Base-by-base conservation (phyloP, 495 filamentous ascomycete species). In the Neurospora discreta region DNA sequence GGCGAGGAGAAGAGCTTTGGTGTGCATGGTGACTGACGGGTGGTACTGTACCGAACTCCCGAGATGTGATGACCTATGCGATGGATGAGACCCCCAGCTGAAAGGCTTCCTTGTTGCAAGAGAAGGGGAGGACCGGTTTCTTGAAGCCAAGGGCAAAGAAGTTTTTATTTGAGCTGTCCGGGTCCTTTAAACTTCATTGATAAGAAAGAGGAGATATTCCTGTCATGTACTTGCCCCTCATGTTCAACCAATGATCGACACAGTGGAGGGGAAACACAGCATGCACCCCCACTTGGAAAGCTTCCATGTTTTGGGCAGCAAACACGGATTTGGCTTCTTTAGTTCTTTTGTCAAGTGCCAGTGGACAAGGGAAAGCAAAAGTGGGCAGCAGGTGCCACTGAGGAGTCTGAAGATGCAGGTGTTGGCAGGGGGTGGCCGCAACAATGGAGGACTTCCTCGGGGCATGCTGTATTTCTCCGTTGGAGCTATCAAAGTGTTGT, bases 1-100 rank as follows among this genome's bases (percentile, higher is more conserved):
- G n/a, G 80, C 75, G 43, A 82, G 74, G 16, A 77, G 68, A 58
- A 83, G 69, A 68, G 20, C 36, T 13, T 69, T 38, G 38, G 46
- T 33, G 10, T 72, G 68, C 71, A 36, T 70, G 52, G 70, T 71
- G 39, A 69, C 30, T 71, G 58, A 15, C 44, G 26, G 52, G 52
- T 65, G 26, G 52, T 33, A 65, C 18, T 65, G 33, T 65, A 8
- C 52, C 15, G 52, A 65, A 65, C 16, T 65, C 13, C 26, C 52
- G 52, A 65, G 26, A 36, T 33, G 7, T 65, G 30, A 36, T 36
- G 52, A 33, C 52, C 52, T 5, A 58, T 26, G 46, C 46, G 46
- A 26, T 58, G 46, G 20, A 58, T 5, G 33, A 18, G 13, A 65
- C 26, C 26, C 9, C 26, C 15, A 18, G 52, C n/a, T 65, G 52